Conservation (phyloP, 345 rosid genomes). For the Salix exigua region DNA sequence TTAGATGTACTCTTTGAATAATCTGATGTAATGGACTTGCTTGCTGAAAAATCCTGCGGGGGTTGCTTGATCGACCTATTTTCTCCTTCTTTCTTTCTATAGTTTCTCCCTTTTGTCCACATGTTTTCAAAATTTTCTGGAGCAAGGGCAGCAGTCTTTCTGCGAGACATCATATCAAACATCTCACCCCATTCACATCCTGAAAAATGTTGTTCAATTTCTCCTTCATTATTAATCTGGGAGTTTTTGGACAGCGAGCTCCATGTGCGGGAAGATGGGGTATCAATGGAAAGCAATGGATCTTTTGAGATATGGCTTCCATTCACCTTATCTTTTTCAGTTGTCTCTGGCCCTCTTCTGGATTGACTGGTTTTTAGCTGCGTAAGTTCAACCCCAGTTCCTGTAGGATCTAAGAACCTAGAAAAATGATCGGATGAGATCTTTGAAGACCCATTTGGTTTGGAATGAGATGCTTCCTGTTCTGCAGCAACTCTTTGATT, state of each 20-base stretch:
- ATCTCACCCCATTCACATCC: conserved; percentile 80
- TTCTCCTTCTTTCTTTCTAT: conserved; percentile 52
- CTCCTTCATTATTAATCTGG: conserved; percentile 40
- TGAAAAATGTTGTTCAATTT: conserved; percentile 40
- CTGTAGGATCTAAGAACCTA: conserved; percentile 71
- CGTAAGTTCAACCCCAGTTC: conserved; percentile 89
- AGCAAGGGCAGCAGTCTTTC: conserved; percentile 84
- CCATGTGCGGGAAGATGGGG: conserved; percentile 73
- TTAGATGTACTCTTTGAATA: conserved; percentile 22
- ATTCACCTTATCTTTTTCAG: conserved; percentile 37
- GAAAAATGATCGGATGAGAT: conserved; percentile 69
- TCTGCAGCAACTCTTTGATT: conserved; percentile 40
- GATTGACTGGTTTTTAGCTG: conserved; percentile 59
- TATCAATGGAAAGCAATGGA: conserved; percentile 84
- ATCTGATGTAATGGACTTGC: conserved; percentile 31
- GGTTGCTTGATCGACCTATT: conserved; percentile 35
- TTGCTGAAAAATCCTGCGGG: conserved; percentile 33
- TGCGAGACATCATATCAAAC: conserved; percentile 72
- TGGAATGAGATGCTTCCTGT: conserved; percentile 52
- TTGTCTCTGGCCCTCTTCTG: conserved; percentile 28
- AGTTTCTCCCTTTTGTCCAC: conserved; percentile 97
- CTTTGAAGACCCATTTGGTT: conserved; percentile 52
- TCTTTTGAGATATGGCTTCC: conserved; percentile 57
- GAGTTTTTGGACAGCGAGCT: conserved; percentile 53
- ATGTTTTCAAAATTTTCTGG: conserved; percentile 94